A percentile compares a stretch with the other conserved stretches of the same genome.
phyloP scores from a whole-genome alignment of 176 grass and related monocot species.

The Musa itinerans region DNA sequence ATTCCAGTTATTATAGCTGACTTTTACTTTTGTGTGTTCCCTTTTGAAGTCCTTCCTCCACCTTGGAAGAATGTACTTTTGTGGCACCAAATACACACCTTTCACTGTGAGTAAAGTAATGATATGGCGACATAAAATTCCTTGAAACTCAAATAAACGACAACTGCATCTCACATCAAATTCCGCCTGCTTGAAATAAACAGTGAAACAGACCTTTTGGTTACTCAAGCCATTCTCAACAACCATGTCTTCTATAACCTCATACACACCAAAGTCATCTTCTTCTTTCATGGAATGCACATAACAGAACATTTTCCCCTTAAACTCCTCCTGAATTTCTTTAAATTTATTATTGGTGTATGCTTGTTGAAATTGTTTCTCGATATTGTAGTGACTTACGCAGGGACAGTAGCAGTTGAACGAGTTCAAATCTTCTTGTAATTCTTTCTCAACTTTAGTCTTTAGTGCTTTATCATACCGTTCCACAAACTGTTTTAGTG shows the following conservation, averaged over 20 bases:
- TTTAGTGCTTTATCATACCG: conserved; percentile 12
- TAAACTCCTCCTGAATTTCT: conserved; percentile 4
- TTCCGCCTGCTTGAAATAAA: not conserved
- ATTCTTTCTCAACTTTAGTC: conserved; percentile 13
- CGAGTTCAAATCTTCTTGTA: conserved; percentile 13
- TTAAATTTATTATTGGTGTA: conserved; percentile 4
- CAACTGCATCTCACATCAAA: conserved; percentile 7
- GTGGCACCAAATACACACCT: not conserved
- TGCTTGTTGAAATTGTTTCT: conserved; percentile 15
- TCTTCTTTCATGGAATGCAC: conserved; percentile 4
- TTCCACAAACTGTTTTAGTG: conserved; percentile 10
- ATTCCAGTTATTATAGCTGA: conserved; percentile 12
- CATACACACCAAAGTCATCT: not conserved
- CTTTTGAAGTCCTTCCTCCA: conserved; percentile 8
- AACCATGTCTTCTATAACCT: conserved; percentile 3
- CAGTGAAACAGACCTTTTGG: not conserved
- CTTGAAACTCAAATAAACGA: conserved; percentile 13
- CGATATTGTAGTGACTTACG: conserved; percentile 1
- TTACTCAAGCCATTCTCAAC: not conserved
- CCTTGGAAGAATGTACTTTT: conserved; percentile 6
- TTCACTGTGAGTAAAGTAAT: conserved; percentile 1
- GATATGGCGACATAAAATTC: conserved; percentile 8
- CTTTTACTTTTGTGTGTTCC: conserved; percentile 4
- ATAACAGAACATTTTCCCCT: conserved; percentile 10
- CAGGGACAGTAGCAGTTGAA: not conserved